These are phyloP conservation scores for Pluteus cervinus DNA, from an alignment of 768 basidiomycete species.

Conservation along the genomic window DNA sequence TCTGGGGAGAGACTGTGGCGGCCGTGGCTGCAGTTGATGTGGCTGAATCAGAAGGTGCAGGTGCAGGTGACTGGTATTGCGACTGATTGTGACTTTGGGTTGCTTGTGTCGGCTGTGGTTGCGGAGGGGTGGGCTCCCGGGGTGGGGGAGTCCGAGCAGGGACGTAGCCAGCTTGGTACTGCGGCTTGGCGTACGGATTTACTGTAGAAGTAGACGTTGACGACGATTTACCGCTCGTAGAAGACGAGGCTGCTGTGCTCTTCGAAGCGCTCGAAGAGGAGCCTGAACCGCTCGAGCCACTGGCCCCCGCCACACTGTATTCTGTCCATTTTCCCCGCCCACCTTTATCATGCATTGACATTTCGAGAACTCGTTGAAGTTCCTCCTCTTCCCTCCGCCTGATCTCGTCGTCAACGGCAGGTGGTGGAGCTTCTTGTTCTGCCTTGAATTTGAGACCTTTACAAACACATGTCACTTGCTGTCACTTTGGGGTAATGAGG, in stretches of 20 bases:
- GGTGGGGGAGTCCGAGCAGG: constrained; percentile 50
- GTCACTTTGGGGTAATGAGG: not conserved
- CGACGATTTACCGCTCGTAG: constrained; percentile 11
- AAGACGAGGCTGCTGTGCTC: constrained; percentile 10
- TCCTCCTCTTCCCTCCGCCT: constrained; percentile 90
- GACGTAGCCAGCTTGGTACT: constrained; percentile 49
- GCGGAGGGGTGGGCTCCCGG: constrained; percentile 16
- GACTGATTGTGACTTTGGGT: too few relatives aligned
- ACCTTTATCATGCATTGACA: constrained; percentile 90
- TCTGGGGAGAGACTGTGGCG: constrained; percentile 10
- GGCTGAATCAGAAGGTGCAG: constrained; percentile 11
- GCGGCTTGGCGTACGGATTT: constrained; percentile 22
- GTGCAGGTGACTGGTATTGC: not conserved
- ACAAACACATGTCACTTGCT: not conserved
- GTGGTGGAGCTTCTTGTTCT: constrained; percentile 58
- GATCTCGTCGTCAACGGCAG: constrained; percentile 69
- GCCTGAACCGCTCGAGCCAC: constrained; percentile 29
- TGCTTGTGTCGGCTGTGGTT: constrained; percentile 14
- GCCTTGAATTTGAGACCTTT: constrained; percentile 70
- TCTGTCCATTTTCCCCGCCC: constrained; percentile 56
- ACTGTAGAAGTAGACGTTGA: constrained; percentile 12
- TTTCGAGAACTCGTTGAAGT: constrained; percentile 84
- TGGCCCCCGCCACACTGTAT: constrained; percentile 30
- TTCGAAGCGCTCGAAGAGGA: constrained; percentile 14
- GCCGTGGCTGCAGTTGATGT: constrained; percentile 8